These are phyloP conservation scores for Noccaea bulbosa DNA, from an alignment of 345 rosid genomes.

Conservation along the genomic window DNA sequence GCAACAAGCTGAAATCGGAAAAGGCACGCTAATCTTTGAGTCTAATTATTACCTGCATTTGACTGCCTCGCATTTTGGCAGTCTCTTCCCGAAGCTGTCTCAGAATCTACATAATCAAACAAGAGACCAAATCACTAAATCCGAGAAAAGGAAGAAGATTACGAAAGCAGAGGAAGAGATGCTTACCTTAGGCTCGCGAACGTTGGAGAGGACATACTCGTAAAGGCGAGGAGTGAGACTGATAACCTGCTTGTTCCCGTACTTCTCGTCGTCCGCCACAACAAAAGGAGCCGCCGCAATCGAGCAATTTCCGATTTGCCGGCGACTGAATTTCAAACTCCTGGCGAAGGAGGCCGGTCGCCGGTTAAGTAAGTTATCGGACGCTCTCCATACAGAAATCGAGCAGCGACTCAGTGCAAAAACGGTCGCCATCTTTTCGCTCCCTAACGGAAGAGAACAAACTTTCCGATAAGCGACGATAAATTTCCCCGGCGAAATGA, in stretches of 20 bases:
- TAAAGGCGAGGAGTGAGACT: constrained; percentile 80
- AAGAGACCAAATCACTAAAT: neutral
- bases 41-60: constrained; percentile 70
- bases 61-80: constrained; percentile 74
- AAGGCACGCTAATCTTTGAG: neutral
- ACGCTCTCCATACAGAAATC: constrained; percentile 26
- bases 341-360: constrained; percentile 23
- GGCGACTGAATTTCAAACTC: constrained; percentile 36
- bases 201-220: constrained; percentile 79
- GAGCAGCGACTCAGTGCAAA: constrained; percentile 40
- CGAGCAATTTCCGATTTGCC: constrained; percentile 44
- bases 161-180: neutral
- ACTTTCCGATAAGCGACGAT: too few species aligned
- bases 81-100: constrained; percentile 88
- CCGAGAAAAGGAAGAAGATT: constrained; percentile 11
- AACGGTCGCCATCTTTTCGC: constrained; percentile 34
- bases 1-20: constrained; percentile 10
- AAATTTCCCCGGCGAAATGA: neutral
- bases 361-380: constrained; percentile 10
- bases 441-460: neutral
- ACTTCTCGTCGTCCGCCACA: constrained; percentile 72
- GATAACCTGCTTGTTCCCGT: constrained; percentile 74
- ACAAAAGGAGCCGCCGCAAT: constrained; percentile 41
- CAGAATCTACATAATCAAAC: constrained; percentile 56
- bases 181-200: constrained; percentile 75